Evolutionary conservation across 2,329 filamentous ascomycete genomes (phyloP), one percentile per base, ranked within the genome.

Genomic region (Chalara sp.): DNA sequence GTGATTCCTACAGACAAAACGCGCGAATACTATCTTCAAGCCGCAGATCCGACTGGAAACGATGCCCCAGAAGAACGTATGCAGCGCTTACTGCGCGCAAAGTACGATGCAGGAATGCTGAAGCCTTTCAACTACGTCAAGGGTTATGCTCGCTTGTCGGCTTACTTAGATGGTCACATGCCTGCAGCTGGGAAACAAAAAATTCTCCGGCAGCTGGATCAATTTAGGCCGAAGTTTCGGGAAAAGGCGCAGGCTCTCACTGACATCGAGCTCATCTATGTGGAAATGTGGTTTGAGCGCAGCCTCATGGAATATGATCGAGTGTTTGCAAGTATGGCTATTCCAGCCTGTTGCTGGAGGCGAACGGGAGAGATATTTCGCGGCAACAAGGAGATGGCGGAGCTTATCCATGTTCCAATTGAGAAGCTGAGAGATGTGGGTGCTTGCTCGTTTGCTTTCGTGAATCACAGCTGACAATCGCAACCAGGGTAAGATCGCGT

Each of bases 81-180:
- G 88, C 87, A 92, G 63, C 89, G 93, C 60, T 81, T 99, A 6
- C 80, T 99, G 51, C 88, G 87, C 67, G 93, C 93, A 56, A 99
- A 99, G 69, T 95, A 96, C 69, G 91, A 97, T 59, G 93, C 93
- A 1, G 93, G 93, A 1, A 77, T 99, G 63, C 75, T 99, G 52
- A 93, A 91, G 65, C 93, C 93, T 1, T 99, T 99, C 77, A 97
- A 97, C 72, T 99, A 99, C 68, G 89, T 97, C 61, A 95, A 95
- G 64, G 93, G 93, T 10, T 99, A 99, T 68, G 86, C 89, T 8
- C 81, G 90, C 32, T 74, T 99, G 45, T 89, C 90, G 56, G 83
- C 86, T 56, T 99, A 96, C 67, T 91, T 99, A 76, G 90, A 96
- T 63, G 82, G 84, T 53, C 85, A 97, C 65, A 86, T 97, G 66